Percentiles rank a stretch among this genome's conserved stretches.
Evolutionary conservation across 2,329 filamentous ascomycete genomes (phyloP).

Genomic region (Didymella pomorum): DNA sequence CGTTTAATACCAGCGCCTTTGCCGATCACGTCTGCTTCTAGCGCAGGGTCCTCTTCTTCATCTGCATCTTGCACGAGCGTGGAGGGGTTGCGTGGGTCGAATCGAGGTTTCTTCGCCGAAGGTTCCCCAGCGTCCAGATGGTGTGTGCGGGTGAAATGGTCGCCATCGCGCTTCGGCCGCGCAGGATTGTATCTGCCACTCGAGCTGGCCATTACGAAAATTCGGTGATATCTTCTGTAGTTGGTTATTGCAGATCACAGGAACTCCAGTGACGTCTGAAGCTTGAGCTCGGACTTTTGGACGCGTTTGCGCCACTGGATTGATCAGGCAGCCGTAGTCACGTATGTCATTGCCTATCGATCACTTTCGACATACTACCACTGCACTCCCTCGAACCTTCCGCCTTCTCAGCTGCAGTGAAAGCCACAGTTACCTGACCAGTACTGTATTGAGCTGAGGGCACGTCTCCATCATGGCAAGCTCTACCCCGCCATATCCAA

Average conservation of each 20-base stretch:
- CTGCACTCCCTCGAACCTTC: neutral
- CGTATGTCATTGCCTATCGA: conserved; percentile 29
- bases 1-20: conserved; percentile 78
- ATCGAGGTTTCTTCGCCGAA: conserved; percentile 79
- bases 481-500: conserved; percentile 31
- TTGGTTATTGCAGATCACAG: neutral
- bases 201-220: conserved; percentile 39
- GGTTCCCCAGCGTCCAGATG: conserved; percentile 66
- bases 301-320: conserved; percentile 28
- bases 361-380: conserved; percentile 16
- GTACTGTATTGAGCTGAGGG: neutral
- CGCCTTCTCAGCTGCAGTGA: neutral
- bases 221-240: neutral
- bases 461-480: conserved; percentile 43
- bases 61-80: conserved; percentile 83
- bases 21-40: conserved; percentile 94
- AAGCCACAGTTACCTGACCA: neutral
- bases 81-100: conserved; percentile 94
- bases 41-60: conserved; percentile 76
- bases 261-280: conserved; percentile 20
- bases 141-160: conserved; percentile 80
- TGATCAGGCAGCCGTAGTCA: conserved; percentile 32
- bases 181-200: conserved; percentile 59
- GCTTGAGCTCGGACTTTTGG: conserved; percentile 12
- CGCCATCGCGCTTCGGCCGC: conserved; percentile 82